Percentiles rank a stretch among this genome's conserved stretches.
Conservation (phyloP, 768 basidiomycete species). For the Leccinellum luteum region DNA sequence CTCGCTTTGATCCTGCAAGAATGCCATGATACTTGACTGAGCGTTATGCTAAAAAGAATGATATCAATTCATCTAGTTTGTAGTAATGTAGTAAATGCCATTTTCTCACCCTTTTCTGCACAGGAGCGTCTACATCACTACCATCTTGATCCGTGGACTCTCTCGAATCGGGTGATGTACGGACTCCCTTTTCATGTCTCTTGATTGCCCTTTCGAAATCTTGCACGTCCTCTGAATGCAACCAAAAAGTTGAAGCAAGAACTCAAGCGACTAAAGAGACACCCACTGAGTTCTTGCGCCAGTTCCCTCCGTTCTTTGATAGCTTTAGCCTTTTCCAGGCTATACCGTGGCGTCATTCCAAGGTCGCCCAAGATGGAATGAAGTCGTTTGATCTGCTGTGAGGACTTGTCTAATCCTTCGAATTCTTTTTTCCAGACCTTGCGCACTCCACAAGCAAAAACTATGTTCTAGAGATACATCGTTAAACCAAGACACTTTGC, state of each 20-base stretch:
- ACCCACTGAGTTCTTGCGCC: conserved; percentile 73
- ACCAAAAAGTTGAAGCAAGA: not conserved
- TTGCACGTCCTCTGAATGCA: conserved; percentile 64
- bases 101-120: conserved; percentile 42
- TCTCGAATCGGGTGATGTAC: conserved; percentile 14
- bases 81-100: no score
- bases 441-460: conserved; percentile 73
- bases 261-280: not conserved
- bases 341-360: conserved; percentile 79
- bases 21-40: conserved; percentile 64
- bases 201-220: conserved; percentile 57
- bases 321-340: conserved; percentile 74
- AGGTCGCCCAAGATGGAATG: conserved; percentile 64
- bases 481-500: not conserved
- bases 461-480: conserved; percentile 46
- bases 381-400: conserved; percentile 63
- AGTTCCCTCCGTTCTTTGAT: conserved; percentile 75
- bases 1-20: conserved; percentile 70
- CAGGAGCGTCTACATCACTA: conserved; percentile 32
- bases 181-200: conserved; percentile 24
- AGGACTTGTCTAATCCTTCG: conserved; percentile 50
- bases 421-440: conserved; percentile 78
- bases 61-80: not conserved
- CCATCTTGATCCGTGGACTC: conserved; percentile 33
- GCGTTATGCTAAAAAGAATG: conserved; percentile 39